Percentiles rank a stretch among this genome's conserved stretches.
Conservation (phyloP, 2,329 filamentous ascomycete genomes). For the Chrysoporthe cubensis region DNA sequence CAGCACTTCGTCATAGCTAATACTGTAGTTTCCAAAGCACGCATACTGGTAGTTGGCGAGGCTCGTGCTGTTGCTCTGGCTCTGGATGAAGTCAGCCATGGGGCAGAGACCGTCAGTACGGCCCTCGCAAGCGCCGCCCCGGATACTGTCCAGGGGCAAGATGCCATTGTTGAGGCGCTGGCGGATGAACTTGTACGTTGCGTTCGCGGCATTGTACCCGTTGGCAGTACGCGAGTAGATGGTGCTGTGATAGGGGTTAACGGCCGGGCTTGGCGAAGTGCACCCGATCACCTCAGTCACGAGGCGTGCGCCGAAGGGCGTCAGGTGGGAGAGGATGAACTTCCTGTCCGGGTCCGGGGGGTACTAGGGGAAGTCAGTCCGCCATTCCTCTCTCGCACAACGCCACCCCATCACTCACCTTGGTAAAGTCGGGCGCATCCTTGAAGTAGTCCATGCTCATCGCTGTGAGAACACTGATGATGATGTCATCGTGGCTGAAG, state of each 20-base stretch:
- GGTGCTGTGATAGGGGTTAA: conserved; percentile 43
- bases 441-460: conserved; percentile 59
- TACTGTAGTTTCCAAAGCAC: conserved; percentile 53
- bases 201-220: conserved; percentile 47
- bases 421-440: conserved; percentile 45
- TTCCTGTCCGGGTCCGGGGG: conserved; percentile 48
- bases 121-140: conserved; percentile 47
- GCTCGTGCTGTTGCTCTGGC: conserved; percentile 43
- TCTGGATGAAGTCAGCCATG: conserved; percentile 45
- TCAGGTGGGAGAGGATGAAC: conserved; percentile 54
- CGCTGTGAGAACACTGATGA: conserved; percentile 53
- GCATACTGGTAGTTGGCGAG: conserved; percentile 51
- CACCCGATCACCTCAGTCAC: conserved; percentile 55
- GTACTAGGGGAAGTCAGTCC: conserved; percentile 33
- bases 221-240: conserved; percentile 49
- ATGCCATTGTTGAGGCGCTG: conserved; percentile 55
- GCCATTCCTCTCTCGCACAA: conserved; percentile 10
- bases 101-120: conserved; percentile 51
- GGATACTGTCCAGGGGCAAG: conserved; percentile 50
- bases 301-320: conserved; percentile 58
- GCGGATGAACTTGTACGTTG: conserved; percentile 51
- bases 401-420: conserved; percentile 1
- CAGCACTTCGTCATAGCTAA: conserved; percentile 37
- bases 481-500: conserved; percentile 58
- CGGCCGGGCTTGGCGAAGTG: conserved; percentile 39